Evolutionary conservation across 1,284 basidiomycete genomes (phyloP).

Genomic region (Retiboletus fuscus): DNA sequence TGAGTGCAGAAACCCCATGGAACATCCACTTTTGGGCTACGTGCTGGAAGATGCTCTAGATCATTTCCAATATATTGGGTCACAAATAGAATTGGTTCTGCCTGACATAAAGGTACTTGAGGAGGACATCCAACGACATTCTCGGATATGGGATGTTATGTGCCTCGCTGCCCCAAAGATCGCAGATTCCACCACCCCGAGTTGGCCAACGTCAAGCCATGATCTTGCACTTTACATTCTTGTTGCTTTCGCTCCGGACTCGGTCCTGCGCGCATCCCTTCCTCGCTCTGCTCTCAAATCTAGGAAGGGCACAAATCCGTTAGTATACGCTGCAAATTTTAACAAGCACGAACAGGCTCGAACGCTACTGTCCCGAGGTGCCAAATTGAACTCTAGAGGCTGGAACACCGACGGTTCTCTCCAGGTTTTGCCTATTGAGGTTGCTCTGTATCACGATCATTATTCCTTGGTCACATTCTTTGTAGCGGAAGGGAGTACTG

Average conservation of each 20-base stretch:
- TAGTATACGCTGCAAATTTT: conserved; percentile 6
- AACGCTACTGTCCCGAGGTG: background rate
- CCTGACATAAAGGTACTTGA: background rate
- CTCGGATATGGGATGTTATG: background rate
- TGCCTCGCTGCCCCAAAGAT: background rate
- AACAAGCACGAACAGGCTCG: conserved; percentile 4
- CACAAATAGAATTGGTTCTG: background rate
- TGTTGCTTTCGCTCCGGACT: background rate
- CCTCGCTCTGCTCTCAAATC: background rate
- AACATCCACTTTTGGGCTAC: conserved; percentile 4
- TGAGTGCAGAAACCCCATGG: background rate
- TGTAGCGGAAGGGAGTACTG: conserved; percentile 3
- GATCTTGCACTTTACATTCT: conserved; percentile 5
- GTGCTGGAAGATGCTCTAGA: conserved; percentile 12
- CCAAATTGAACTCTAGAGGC: conserved; percentile 1
- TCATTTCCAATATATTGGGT: conserved; percentile 2
- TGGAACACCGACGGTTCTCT: background rate
- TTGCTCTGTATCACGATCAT: background rate
- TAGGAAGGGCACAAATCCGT: conserved; percentile 9
- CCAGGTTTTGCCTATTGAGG: conserved; percentile 13
- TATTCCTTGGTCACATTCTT: conserved; percentile 1
- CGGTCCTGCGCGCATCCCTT: background rate
- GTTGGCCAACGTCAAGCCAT: background rate
- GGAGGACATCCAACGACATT: conserved; percentile 1
- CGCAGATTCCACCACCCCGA: background rate